These are phyloP conservation scores for Monosporascus sp. DNA, from an alignment of 2,329 filamentous ascomycete genomes.

Conservation along the genomic window DNA sequence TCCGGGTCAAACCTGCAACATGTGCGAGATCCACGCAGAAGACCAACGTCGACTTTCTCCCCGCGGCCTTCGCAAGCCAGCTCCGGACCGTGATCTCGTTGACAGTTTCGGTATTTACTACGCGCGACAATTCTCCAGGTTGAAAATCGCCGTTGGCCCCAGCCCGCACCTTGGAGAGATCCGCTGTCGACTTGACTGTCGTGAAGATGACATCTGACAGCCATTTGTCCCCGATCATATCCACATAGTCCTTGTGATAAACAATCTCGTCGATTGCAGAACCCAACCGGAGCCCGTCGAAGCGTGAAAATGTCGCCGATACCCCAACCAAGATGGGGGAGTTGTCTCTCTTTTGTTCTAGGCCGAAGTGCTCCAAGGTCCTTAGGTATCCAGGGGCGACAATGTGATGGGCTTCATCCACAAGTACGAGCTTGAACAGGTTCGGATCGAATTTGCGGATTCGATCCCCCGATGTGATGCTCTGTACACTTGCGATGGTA, in stretches of 20 bases:
- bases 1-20: constrained; percentile 66
- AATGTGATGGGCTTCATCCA: constrained; percentile 97
- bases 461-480: constrained; percentile 70
- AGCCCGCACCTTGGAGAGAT: constrained; percentile 66
- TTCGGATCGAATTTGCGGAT: constrained; percentile 77
- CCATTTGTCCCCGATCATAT: constrained; percentile 77
- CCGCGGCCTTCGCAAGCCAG: constrained; percentile 73
- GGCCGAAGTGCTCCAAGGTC: constrained; percentile 72
- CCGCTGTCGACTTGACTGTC: constrained; percentile 77
- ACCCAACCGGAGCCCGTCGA: constrained; percentile 78
- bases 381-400: constrained; percentile 77
- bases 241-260: constrained; percentile 73
- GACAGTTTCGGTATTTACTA: constrained; percentile 73
- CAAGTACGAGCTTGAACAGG: constrained; percentile 82
- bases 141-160: constrained; percentile 74
- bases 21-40: constrained; percentile 93
- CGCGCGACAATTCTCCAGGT: constrained; percentile 68
- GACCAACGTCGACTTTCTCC: constrained; percentile 78
- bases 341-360: constrained; percentile 44
- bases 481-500: constrained; percentile 85
- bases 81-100: constrained; percentile 83
- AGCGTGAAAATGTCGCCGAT: constrained; percentile 73
- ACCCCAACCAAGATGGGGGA: constrained; percentile 78
- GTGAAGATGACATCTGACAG: constrained; percentile 90
- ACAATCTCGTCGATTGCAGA: constrained; percentile 91